Conservation (phyloP, 805 yeast species). For the Wickerhamiella azyma region DNA sequence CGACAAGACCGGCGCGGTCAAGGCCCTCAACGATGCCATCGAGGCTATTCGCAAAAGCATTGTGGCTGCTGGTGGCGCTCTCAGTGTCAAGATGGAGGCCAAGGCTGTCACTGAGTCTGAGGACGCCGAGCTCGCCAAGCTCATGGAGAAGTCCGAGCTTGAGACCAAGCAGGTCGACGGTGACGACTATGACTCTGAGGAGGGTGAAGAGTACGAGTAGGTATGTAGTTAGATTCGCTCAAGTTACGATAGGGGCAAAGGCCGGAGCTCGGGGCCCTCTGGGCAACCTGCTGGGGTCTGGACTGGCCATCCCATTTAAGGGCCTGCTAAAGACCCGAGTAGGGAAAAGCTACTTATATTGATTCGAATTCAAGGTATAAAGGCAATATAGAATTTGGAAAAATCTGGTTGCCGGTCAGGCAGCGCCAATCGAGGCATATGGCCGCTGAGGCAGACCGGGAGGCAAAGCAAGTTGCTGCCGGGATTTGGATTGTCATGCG, state of each 20-base stretch:
- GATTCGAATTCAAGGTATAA: no score
- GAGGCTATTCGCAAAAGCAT: constrained; percentile 60
- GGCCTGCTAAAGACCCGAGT: no score
- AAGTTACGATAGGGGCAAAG: no score
- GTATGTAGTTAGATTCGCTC: not conserved
- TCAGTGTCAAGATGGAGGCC: constrained; percentile 94
- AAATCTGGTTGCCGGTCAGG: no score
- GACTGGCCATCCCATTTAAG: no score
- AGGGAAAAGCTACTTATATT: no score
- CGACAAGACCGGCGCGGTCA: constrained; percentile 82
- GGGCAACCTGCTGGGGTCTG: no score
- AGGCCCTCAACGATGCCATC: constrained; percentile 64
- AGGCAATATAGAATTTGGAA: no score
- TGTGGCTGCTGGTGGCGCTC: constrained; percentile 62
- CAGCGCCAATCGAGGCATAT: no score
- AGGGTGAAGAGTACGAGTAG: constrained; percentile 12
- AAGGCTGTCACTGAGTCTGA: constrained; percentile 98
- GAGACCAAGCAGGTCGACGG: constrained; percentile 77
- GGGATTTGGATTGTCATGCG: not conserved
- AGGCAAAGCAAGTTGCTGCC: not conserved
- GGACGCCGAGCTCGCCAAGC: constrained; percentile 93
- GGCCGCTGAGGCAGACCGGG: no score
- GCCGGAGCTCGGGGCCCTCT: no score
- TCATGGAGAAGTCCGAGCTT: constrained; percentile 83
- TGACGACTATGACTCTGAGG: constrained; percentile 48